Conservation (phyloP, 805 yeast genomes). For the Saturnispora hagleri region DNA sequence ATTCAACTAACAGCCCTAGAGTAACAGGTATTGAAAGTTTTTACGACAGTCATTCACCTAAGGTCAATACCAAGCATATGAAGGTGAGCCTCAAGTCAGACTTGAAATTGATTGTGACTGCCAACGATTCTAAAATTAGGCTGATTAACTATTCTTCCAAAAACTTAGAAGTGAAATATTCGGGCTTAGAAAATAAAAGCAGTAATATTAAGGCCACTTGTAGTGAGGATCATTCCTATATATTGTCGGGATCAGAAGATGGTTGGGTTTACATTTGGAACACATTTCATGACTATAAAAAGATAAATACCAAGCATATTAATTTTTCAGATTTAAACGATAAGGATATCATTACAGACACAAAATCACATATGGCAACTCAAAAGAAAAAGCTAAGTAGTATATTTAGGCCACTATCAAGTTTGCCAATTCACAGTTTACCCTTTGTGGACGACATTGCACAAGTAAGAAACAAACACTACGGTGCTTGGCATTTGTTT, state of each 20-base stretch:
- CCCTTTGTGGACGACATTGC: conserved; percentile 23
- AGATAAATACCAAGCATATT: conserved; percentile 19
- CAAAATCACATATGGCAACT: conserved; percentile 14
- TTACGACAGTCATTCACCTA: conserved; percentile 7
- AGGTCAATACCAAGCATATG: conserved; percentile 15
- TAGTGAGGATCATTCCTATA: conserved; percentile 46
- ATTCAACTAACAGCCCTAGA: conserved; percentile 41
- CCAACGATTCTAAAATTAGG: conserved; percentile 76
- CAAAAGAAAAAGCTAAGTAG: background rate
- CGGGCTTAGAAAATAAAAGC: conserved; percentile 62
- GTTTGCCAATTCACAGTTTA: background rate
- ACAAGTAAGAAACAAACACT: conserved; percentile 45
- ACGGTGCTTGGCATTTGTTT: conserved; percentile 70
- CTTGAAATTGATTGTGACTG: conserved; percentile 45
- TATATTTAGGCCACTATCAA: conserved; percentile 17
- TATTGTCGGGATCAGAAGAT: conserved; percentile 80
- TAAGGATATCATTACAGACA: conserved; percentile 10
- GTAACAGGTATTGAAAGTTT: conserved; percentile 68
- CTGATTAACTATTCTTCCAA: conserved; percentile 47
- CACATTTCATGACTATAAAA: conserved; percentile 20
- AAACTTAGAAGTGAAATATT: conserved; percentile 55
- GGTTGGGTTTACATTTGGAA: conserved; percentile 81
- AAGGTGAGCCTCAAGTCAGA: conserved; percentile 9
- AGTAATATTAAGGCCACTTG: conserved; percentile 63
- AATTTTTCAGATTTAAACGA: background rate